Percentiles rank a stretch among this genome's conserved stretches.
Evolutionary conservation across 345 rosid genomes (phyloP).

Genomic region (Dovyalis caffra): DNA sequence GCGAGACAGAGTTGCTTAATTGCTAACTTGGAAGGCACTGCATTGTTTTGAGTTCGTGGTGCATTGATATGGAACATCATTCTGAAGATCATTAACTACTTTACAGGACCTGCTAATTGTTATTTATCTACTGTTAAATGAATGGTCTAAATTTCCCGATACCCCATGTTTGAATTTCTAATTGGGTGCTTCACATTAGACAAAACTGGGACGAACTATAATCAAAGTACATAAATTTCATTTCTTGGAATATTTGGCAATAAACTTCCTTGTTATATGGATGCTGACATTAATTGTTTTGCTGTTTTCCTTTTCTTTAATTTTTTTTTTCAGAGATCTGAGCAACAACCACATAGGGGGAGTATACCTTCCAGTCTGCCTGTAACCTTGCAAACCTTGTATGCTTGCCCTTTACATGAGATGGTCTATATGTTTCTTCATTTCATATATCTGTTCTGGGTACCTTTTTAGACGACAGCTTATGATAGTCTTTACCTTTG

Average conservation of each 20-base stretch:
- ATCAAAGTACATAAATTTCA: background rate
- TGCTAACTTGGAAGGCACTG: background rate
- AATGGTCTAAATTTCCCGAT: background rate
- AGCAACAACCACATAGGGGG: conserved; percentile 90
- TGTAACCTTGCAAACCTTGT: conserved; percentile 63
- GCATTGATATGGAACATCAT: background rate
- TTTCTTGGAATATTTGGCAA: background rate
- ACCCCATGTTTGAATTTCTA: background rate
- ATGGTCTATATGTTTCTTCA: background rate
- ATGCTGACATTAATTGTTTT: conserved; percentile 5
- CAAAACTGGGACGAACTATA: background rate
- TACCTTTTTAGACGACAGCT: conserved; percentile 12
- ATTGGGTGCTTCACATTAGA: background rate
- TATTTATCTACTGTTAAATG: background rate
- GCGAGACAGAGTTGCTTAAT: background rate
- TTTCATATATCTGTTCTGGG: background rate
- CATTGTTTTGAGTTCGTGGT: background rate
- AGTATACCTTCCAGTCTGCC: conserved; percentile 83
- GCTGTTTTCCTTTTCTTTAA: conserved; percentile 1
- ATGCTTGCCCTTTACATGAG: conserved; percentile 23
- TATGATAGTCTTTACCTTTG: conserved; percentile 44
- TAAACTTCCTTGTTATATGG: background rate
- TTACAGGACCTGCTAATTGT: background rate
- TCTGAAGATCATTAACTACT: background rate
- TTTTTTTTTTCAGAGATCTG: conserved; percentile 60